These are phyloP conservation scores for Dactylellina haptotyla DNA, from an alignment of 2,329 filamentous ascomycete genomes.

Conservation along the genomic window DNA sequence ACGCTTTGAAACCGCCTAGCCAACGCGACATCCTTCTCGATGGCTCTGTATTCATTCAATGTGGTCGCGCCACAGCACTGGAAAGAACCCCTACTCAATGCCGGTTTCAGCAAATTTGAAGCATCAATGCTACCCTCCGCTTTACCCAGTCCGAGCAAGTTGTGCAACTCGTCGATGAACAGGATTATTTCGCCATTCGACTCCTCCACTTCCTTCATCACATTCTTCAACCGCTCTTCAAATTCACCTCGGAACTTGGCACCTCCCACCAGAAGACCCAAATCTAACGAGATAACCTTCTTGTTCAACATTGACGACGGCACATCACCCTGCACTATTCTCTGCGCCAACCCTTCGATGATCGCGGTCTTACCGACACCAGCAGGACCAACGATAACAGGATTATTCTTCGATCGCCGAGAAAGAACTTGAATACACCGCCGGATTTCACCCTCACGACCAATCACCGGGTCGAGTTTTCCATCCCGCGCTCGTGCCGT, in stretches of 20 bases:
- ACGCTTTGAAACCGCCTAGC: constrained; percentile 95
- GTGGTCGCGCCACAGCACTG: constrained; percentile 97
- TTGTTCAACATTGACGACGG: constrained; percentile 97
- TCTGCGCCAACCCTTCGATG: constrained; percentile 85
- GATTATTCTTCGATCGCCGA: constrained; percentile 92
- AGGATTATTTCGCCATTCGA: constrained; percentile 89
- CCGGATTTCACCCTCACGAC: constrained; percentile 89
- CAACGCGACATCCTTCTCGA: constrained; percentile 94
- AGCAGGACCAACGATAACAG: constrained; percentile 88
- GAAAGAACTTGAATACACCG: constrained; percentile 94
- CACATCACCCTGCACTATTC: constrained; percentile 91
- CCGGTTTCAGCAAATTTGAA: constrained; percentile 92
- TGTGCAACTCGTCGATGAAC: constrained; percentile 95
- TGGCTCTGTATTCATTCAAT: constrained; percentile 86
- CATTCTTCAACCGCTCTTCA: constrained; percentile 87
- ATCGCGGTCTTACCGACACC: constrained; percentile 96
- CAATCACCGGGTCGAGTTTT: constrained; percentile 95
- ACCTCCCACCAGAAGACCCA: constrained; percentile 92
- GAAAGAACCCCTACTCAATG: constrained; percentile 88
- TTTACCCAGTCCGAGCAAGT: constrained; percentile 88
- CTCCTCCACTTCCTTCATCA: constrained; percentile 89
- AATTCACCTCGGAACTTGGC: constrained; percentile 97
- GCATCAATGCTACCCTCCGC: constrained; percentile 97
- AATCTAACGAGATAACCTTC: constrained; percentile 83
- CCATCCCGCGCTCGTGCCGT: constrained; percentile 85